These are phyloP conservation scores for Cystobasidium ongulense DNA, from an alignment of 768 basidiomycete genomes.

Conservation along the genomic window DNA sequence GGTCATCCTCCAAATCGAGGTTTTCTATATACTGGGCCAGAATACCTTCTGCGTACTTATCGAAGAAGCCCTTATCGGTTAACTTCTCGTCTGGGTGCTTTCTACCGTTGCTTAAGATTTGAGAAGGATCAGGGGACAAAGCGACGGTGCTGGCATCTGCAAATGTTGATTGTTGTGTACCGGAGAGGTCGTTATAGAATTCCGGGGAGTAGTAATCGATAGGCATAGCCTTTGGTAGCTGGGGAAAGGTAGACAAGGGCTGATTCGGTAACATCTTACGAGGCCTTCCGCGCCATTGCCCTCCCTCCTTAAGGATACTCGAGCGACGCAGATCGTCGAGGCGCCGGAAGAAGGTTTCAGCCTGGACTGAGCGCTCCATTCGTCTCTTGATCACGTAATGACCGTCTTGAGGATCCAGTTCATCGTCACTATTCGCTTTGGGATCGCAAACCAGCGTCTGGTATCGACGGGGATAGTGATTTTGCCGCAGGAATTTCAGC, in stretches of 20 bases:
- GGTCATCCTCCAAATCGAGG: neutral
- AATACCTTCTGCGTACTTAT: no score
- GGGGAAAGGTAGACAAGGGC: neutral
- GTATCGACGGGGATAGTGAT: neutral
- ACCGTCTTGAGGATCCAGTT: neutral
- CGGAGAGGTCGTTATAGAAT: conserved; percentile 1
- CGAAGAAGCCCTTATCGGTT: neutral
- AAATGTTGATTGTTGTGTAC: neutral
- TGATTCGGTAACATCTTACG: neutral
- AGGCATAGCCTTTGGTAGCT: conserved; percentile 5
- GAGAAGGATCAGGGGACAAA: neutral
- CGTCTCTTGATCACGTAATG: conserved; percentile 5
- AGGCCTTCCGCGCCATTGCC: neutral
- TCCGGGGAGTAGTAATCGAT: conserved; percentile 7
- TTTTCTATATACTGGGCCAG: no score
- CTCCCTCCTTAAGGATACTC: neutral
- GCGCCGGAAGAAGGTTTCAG: neutral
- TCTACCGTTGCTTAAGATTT: neutral
- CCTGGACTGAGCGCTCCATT: neutral
- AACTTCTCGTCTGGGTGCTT: neutral
- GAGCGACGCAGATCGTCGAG: conserved; percentile 2
- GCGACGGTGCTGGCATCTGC: conserved; percentile 4
- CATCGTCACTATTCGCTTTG: conserved; percentile 8
- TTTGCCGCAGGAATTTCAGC: neutral
- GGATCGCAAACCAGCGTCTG: neutral